Conservation (phyloP, 208 protist species). For the Wallacemonas rigidus region DNA sequence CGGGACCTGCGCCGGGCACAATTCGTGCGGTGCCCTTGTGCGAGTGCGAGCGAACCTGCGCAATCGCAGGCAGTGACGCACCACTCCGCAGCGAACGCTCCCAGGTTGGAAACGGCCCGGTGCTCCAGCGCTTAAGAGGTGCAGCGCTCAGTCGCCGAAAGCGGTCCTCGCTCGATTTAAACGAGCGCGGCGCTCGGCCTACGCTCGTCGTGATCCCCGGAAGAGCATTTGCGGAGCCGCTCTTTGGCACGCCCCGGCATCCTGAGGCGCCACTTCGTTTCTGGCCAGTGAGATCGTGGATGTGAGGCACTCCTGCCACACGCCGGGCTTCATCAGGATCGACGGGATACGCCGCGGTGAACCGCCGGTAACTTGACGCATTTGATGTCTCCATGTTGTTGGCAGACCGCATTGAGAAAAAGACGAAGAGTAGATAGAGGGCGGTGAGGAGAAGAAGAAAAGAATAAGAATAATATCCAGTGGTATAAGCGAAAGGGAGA, state of each 20-base stretch:
- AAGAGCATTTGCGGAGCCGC: neutral
- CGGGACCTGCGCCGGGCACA: too few relatives aligned
- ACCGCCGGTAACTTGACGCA: neutral
- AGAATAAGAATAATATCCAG: neutral
- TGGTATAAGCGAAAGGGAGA: neutral
- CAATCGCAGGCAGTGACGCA: neutral
- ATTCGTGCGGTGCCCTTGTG: too few relatives aligned
- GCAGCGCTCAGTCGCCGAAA: conserved; percentile 14
- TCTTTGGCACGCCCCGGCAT: neutral
- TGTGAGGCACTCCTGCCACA: neutral
- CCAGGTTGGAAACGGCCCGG: conserved; percentile 20
- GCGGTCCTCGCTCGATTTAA: neutral
- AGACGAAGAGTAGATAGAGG: too few relatives aligned
- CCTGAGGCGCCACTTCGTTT: neutral
- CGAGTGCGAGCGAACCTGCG: neutral
- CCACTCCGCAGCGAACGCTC: conserved; percentile 22
- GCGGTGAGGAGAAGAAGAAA: neutral
- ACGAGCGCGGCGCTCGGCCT: neutral
- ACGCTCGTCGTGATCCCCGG: neutral
- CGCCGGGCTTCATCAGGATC: neutral
- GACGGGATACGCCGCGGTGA: neutral
- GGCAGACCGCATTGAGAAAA: neutral
- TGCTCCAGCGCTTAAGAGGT: neutral
- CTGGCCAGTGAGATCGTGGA: conserved; percentile 13
- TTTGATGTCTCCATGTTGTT: neutral